Conservation (phyloP, 1,139 yeast genomes). For the Blastobotrys persicus region DNA sequence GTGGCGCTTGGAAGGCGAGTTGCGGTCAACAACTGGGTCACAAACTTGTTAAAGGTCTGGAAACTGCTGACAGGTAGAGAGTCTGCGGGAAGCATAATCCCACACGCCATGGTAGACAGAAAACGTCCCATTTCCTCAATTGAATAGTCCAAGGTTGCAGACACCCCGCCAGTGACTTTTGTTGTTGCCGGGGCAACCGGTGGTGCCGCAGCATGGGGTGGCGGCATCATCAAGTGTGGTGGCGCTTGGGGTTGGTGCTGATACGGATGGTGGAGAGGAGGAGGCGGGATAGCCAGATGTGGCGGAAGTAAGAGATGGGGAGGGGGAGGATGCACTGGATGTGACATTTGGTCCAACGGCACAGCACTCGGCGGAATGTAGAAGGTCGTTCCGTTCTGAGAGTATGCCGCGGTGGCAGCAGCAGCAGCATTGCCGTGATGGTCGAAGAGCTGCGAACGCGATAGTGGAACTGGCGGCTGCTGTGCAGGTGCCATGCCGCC, state of each 20-base stretch:
- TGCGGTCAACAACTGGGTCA: slow-evolving; percentile 75
- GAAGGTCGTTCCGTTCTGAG: slow-evolving; percentile 30
- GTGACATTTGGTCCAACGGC: slow-evolving; percentile 25
- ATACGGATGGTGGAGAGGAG: background rate
- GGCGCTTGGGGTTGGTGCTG: slow-evolving; percentile 7
- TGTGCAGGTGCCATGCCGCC: slow-evolving; percentile 11
- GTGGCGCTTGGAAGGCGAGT: slow-evolving; percentile 86
- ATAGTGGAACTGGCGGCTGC: slow-evolving; percentile 12
- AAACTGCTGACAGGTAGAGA: slow-evolving; percentile 42
- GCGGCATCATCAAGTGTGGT: slow-evolving; percentile 16
- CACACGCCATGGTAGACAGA: slow-evolving; percentile 63
- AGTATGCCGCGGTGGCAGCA: slow-evolving; percentile 18
- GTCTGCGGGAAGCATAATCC: slow-evolving; percentile 44
- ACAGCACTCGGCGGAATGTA: slow-evolving; percentile 24
- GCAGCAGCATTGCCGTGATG: slow-evolving; percentile 11
- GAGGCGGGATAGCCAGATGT: slow-evolving; percentile 9
- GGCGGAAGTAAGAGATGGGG: slow-evolving; percentile 14
- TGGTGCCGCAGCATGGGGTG: slow-evolving; percentile 1
- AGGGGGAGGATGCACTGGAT: slow-evolving; percentile 10
- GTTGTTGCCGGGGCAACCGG: slow-evolving; percentile 15
- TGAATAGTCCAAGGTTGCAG: slow-evolving; percentile 75
- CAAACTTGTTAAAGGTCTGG: slow-evolving; percentile 52
- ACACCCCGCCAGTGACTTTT: slow-evolving; percentile 63
- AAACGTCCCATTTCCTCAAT: slow-evolving; percentile 74
- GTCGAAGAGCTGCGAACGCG: slow-evolving; percentile 17